phyloP scores from a whole-genome alignment of 2,329 filamentous ascomycete genomes.

The Diplodia intermedia region DNA sequence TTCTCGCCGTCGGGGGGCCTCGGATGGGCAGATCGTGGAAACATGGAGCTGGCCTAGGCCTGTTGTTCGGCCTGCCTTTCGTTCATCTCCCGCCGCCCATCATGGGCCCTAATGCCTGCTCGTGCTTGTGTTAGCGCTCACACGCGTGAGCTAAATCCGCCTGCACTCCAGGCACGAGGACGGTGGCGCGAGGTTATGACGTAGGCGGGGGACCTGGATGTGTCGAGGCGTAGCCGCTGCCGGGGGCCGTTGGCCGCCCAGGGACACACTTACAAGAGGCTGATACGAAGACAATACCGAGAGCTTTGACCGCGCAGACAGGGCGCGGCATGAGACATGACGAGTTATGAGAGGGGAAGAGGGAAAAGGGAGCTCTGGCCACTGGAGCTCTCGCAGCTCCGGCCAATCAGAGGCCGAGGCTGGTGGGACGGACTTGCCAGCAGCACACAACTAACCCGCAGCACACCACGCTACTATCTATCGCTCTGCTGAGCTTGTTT shows the following conservation, averaged over 20 bases:
- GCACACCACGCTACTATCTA: not conserved
- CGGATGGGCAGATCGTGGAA: not conserved
- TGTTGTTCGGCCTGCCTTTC: constrained; percentile 2
- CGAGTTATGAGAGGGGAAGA: not conserved
- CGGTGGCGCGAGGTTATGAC: constrained; percentile 3
- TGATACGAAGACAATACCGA: not conserved
- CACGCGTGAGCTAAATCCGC: not conserved
- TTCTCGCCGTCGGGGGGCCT: constrained; percentile 5
- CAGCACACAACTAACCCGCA: not conserved
- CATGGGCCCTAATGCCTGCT: not conserved
- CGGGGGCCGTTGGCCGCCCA: not conserved
- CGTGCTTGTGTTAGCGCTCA: not conserved
- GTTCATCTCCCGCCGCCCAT: not conserved
- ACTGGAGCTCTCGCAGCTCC: not conserved
- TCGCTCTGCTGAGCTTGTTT: not conserved
- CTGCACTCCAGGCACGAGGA: not conserved
- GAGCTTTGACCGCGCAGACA: constrained; percentile 7
- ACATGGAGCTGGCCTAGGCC: not conserved
- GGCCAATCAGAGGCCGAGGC: not conserved
- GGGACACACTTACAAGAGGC: not conserved
- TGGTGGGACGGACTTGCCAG: not conserved
- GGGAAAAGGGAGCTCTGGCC: not conserved
- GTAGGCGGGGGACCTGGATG: not conserved
- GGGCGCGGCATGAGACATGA: constrained; percentile 9
- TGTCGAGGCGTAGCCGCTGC: not conserved